Evolutionary conservation across 257 asterid genomes (phyloP).

Genomic region (Solanum boliviense): DNA sequence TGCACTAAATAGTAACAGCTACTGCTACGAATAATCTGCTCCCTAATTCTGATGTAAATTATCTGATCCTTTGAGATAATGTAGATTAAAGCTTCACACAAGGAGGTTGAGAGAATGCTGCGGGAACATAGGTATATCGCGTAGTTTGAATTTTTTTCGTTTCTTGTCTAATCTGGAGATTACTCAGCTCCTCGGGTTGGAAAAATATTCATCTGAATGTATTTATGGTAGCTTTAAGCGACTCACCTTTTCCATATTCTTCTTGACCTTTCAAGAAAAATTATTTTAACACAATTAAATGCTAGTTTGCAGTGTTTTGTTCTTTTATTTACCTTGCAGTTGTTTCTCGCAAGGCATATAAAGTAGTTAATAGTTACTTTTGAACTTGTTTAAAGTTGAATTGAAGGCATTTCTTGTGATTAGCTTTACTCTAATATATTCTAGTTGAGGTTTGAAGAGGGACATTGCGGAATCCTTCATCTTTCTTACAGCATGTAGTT

Average conservation of each 20-base stretch:
- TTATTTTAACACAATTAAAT: neutral
- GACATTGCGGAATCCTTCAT: neutral
- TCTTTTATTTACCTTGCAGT: neutral
- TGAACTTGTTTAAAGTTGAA: neutral
- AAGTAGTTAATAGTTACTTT: neutral
- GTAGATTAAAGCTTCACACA: conserved; percentile 88
- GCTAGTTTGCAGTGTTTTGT: neutral
- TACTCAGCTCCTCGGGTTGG: neutral
- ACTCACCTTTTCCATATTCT: neutral
- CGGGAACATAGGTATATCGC: conserved; percentile 56
- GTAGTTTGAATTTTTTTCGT: neutral
- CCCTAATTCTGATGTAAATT: neutral
- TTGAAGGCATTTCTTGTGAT: neutral
- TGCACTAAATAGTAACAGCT: neutral
- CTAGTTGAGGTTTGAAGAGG: neutral
- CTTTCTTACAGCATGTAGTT: neutral
- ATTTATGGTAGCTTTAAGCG: neutral
- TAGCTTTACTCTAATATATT: neutral
- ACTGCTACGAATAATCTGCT: neutral
- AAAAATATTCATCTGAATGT: neutral
- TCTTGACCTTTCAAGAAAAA: neutral
- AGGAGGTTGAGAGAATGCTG: conserved; percentile 79
- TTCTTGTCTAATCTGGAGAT: neutral
- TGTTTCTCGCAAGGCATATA: neutral
- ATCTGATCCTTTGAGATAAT: conserved; percentile 29